Evolutionary conservation across 176 grass and related monocot genomes (phyloP).

Genomic region (Cenchrus americanus): DNA sequence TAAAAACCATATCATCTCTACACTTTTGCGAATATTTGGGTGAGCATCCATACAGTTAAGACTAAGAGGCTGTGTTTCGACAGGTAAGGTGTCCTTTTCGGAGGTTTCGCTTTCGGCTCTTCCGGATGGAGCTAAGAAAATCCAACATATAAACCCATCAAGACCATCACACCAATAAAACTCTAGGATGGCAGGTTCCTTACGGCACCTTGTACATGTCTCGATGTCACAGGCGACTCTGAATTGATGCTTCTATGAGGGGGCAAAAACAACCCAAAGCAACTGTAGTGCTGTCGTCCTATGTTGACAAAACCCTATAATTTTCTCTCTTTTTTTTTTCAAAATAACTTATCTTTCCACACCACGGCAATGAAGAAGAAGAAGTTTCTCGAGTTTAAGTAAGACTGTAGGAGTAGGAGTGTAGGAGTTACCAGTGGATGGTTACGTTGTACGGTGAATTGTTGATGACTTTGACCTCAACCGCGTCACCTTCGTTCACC

Average conservation of each 20-base stretch:
- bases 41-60: background rate
- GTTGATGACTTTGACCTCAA: constrained; percentile 51
- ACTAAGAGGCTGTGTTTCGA: constrained; percentile 13
- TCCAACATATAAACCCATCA: constrained; percentile 20
- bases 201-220: constrained; percentile 23
- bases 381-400: background rate
- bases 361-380: background rate
- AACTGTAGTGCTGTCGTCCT: background rate
- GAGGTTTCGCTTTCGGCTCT: constrained; percentile 33
- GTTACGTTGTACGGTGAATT: constrained; percentile 51
- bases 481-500: constrained; percentile 51
- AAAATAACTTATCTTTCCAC: background rate
- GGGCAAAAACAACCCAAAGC: background rate
- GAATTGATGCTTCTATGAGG: background rate
- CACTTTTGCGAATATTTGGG: constrained; percentile 18
- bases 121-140: constrained; percentile 1
- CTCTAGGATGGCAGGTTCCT: constrained; percentile 15
- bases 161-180: constrained; percentile 4
- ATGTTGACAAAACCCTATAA: background rate
- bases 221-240: constrained; percentile 14
- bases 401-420: background rate
- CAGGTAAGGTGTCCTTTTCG: constrained; percentile 52
- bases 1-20: background rate
- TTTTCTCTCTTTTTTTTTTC: background rate
- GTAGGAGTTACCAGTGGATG: constrained; percentile 53